Evolutionary conservation across 2,329 filamentous ascomycete genomes (phyloP).

Genomic region (Gnomoniopsis sp.): DNA sequence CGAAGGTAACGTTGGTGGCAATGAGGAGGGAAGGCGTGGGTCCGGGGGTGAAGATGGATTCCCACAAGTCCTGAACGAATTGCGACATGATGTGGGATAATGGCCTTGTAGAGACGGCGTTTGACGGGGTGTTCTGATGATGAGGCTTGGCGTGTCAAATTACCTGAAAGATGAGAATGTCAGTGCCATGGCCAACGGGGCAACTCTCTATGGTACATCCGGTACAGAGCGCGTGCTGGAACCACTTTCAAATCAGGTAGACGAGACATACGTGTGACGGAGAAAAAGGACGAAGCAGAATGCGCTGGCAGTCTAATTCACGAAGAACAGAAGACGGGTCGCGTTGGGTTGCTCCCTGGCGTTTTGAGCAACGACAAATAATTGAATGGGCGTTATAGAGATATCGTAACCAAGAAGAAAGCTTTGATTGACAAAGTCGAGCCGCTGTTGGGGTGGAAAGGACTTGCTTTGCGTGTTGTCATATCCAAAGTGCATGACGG

Average conservation of each 20-base stretch:
- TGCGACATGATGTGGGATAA: conserved; percentile 44
- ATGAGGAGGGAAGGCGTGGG: conserved; percentile 82
- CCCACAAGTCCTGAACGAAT: conserved; percentile 76
- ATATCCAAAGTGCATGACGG: not conserved
- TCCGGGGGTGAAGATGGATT: conserved; percentile 90
- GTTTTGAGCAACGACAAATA: not conserved
- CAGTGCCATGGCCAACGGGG: not conserved
- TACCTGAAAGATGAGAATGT: not conserved
- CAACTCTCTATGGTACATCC: too few relatives aligned
- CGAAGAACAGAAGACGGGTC: not conserved
- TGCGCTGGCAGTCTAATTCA: not conserved
- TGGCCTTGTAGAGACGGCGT: not conserved
- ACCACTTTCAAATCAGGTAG: not conserved
- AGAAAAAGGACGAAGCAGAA: not conserved
- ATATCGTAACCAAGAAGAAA: not conserved
- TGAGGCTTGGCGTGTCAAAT: not conserved
- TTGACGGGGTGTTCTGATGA: not conserved
- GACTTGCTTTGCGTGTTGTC: not conserved
- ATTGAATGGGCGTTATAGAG: not conserved
- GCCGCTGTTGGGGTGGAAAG: not conserved
- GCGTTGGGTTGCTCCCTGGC: not conserved
- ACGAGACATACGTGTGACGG: not conserved
- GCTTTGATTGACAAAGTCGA: not conserved
- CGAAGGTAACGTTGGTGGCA: conserved; percentile 89
- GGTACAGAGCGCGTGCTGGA: not conserved